Percentiles rank a stretch among this genome's conserved stretches.
phyloP scores from a whole-genome alignment of 306 rosid species.

The Echinosophora koreensis region DNA sequence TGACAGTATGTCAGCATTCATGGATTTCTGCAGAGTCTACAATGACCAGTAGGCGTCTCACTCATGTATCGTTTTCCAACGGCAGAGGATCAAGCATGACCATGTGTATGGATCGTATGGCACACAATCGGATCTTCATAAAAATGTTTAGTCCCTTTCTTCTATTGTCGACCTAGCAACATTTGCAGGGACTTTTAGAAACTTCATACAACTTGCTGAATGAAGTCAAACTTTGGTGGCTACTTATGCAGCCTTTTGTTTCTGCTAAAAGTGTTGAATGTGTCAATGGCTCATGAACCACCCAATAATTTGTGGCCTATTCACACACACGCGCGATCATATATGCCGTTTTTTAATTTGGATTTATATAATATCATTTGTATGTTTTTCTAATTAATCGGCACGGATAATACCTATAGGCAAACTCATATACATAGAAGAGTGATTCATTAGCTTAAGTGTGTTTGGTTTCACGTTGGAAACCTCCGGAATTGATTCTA shows the following conservation, averaged over 20 bases:
- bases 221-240: slow-evolving; percentile 25
- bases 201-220: slow-evolving; percentile 41
- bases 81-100: slow-evolving; percentile 34
- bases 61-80: slow-evolving; percentile 46
- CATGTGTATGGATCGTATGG: slow-evolving; percentile 26
- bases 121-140: not conserved
- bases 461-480: too few species aligned
- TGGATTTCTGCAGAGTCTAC: not conserved
- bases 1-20: slow-evolving; percentile 5
- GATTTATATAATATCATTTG: not conserved
- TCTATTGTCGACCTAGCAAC: slow-evolving; percentile 36
- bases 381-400: not conserved
- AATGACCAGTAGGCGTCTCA: slow-evolving; percentile 35
- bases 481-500: too few species aligned
- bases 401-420: too few species aligned
- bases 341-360: not conserved
- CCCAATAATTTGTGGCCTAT: slow-evolving; percentile 8
- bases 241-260: not conserved
- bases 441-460: too few species aligned
- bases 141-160: slow-evolving; percentile 55
- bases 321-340: not conserved
- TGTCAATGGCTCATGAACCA: not conserved
- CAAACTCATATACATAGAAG: too few species aligned
- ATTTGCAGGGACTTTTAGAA: slow-evolving; percentile 40
- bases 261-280: not conserved